Evolutionary conservation across 192 early-diverging fungal genomes (phyloP), one percentile per base, ranked within the genome.

Genomic region (Coemansia sp.): DNA sequence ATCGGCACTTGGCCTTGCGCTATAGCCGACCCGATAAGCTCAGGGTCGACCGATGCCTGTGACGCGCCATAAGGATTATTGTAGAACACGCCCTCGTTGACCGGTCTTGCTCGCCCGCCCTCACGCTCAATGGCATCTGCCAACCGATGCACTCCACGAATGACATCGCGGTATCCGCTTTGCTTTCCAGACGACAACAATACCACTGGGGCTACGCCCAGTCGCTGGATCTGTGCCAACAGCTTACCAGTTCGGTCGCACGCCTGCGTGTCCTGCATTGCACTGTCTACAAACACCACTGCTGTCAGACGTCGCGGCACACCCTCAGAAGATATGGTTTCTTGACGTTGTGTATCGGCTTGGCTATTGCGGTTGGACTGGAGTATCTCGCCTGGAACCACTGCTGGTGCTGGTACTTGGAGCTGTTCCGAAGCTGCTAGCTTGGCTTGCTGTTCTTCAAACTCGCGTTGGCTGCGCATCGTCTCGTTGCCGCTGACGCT

Each of bases 121-220:
- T 85, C 84, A 7, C 67, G 69, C 61, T 94, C 92, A 48, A 96
- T 88, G 6, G 85, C 84, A 42, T 95, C 89, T 0, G 87, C 84
- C 64, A 83, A 66, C 36, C 38, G 55, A 38, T 83, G 76, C 6
- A 67, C 49, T 10, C 58, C 29, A 6, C 32, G 7, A 34, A 78
- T 72, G 10, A 61, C 66, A 2, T 33, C 63, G 8, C 71, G 68
- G 36, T 76, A 79, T 25, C 61, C 62, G 28, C 29, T 62, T 22
- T 36, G 50, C 20, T 32, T 54, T 0, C 7, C n/a, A 28, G 25
- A 11, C 3, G 48, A 20, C 11, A 82, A 11, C 45, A 80, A 34
- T 6, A 83, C 81, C 1, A 83, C 59, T n/a, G 81, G 81, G 7
- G 70, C 36, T 1, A 78, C 81, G 29, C 81, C 81, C 28, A 83